These are phyloP conservation scores for Phaeotremella fagi DNA, from an alignment of 768 basidiomycete species.

Conservation along the genomic window DNA sequence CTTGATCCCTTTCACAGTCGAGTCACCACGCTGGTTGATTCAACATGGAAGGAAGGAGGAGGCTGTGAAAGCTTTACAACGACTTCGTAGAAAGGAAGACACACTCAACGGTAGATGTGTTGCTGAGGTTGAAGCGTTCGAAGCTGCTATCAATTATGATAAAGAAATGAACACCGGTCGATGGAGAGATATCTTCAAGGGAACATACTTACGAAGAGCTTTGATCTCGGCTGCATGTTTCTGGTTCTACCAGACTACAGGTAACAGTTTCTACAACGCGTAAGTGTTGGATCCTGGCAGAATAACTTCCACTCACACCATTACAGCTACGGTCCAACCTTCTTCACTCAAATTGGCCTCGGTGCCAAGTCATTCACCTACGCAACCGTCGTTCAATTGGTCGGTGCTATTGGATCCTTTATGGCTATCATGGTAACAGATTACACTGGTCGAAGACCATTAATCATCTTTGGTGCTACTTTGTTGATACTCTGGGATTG, in stretches of 20 bases:
- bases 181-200: constrained; percentile 19
- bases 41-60: constrained; percentile 31
- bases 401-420: constrained; percentile 10
- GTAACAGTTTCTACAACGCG: constrained; percentile 27
- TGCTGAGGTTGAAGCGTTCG: constrained; percentile 17
- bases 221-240: constrained; percentile 4
- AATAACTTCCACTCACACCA: too few species aligned
- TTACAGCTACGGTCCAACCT: constrained; percentile 12
- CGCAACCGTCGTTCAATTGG: constrained; percentile 13
- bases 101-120: constrained; percentile 7
- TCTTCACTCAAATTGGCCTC: constrained; percentile 15
- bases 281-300: neutral
- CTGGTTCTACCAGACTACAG: constrained; percentile 12
- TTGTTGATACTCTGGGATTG: constrained; percentile 12
- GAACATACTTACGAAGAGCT: constrained; percentile 1
- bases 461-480: constrained; percentile 13
- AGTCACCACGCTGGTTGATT: constrained; percentile 48
- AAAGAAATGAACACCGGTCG: neutral
- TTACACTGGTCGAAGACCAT: constrained; percentile 14
- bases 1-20: constrained; percentile 36
- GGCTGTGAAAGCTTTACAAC: constrained; percentile 14
- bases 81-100: constrained; percentile 12
- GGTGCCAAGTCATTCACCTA: constrained; percentile 21
- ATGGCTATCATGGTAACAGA: constrained; percentile 15
- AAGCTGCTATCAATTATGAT: constrained; percentile 22